These are phyloP conservation scores for Microdochium nivale DNA, from an alignment of 2,329 filamentous ascomycete genomes.

Conservation along the genomic window DNA sequence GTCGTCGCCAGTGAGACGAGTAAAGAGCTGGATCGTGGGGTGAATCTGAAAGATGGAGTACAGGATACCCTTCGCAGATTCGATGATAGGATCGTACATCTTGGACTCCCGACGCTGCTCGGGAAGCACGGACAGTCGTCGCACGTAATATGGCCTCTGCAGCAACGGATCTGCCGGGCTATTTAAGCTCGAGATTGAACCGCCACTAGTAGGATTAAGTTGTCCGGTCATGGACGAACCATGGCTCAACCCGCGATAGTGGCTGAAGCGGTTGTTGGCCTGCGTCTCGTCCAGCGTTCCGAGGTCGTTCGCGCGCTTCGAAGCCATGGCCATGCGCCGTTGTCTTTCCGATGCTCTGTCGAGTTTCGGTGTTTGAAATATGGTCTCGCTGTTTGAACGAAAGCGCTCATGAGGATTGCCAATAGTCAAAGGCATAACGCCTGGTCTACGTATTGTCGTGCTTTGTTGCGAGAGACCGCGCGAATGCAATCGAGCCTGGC, in stretches of 20 bases:
- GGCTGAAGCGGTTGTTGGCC: conserved; percentile 56
- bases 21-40: conserved; percentile 57
- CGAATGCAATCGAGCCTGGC: conserved; percentile 74
- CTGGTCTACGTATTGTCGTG: conserved; percentile 55
- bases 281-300: conserved; percentile 55
- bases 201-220: conserved; percentile 20
- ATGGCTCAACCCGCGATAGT: conserved; percentile 58
- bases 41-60: conserved; percentile 62
- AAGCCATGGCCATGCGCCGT: conserved; percentile 56
- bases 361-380: conserved; percentile 37
- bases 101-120: conserved; percentile 55
- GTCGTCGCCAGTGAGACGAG: conserved; percentile 51
- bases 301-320: conserved; percentile 50
- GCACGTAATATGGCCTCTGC: conserved; percentile 53
- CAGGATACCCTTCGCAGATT: conserved; percentile 57
- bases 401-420: conserved; percentile 61
- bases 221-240: conserved; percentile 58
- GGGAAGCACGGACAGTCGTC: conserved; percentile 53
- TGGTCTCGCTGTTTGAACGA: conserved; percentile 56
- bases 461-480: conserved; percentile 65
- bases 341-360: conserved; percentile 47
- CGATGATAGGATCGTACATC: conserved; percentile 51
- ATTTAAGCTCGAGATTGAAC: conserved; percentile 40
- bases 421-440: conserved; percentile 62
- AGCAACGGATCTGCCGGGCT: conserved; percentile 50